These are phyloP conservation scores for Rhodotorula toruloides DNA, from an alignment of 768 basidiomycete species.

Conservation along the genomic window DNA sequence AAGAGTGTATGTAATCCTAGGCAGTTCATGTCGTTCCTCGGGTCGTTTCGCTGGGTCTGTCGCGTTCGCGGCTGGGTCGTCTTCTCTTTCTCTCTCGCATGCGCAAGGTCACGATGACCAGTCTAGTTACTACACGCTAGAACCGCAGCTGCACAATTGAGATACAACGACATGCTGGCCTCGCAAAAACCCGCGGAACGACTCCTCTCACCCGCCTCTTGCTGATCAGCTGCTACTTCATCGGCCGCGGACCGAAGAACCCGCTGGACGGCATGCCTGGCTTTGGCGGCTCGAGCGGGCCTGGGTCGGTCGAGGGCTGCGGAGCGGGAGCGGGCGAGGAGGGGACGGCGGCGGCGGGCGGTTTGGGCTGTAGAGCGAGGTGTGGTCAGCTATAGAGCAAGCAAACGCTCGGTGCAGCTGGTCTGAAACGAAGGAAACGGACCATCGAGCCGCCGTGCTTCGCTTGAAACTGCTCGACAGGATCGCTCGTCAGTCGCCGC, in stretches of 20 bases:
- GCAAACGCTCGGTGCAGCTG: background rate
- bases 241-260: slow-evolving; percentile 17
- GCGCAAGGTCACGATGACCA: no score
- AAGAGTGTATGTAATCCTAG: no score
- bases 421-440: background rate
- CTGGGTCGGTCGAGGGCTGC: background rate
- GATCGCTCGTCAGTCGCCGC: background rate
- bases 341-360: background rate
- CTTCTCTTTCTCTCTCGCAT: no score
- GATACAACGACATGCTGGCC: no score
- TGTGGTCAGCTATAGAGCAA: no score
- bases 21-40: no score
- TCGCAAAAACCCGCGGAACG: no score
- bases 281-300: background rate
- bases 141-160: no score
- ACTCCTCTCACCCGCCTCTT: no score
- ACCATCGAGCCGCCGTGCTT: slow-evolving; percentile 20
- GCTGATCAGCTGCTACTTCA: background rate
- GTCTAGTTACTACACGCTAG: no score
- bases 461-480: slow-evolving; percentile 21
- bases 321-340: background rate
- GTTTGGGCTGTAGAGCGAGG: background rate
- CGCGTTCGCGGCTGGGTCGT: no score
- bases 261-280: slow-evolving; percentile 3
- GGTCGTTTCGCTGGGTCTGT: no score